A percentile compares a stretch with the other conserved stretches of the same genome.
Evolutionary conservation across 2,329 filamentous ascomycete genomes (phyloP).

Genomic region (Torrubiella hemipterigena): DNA sequence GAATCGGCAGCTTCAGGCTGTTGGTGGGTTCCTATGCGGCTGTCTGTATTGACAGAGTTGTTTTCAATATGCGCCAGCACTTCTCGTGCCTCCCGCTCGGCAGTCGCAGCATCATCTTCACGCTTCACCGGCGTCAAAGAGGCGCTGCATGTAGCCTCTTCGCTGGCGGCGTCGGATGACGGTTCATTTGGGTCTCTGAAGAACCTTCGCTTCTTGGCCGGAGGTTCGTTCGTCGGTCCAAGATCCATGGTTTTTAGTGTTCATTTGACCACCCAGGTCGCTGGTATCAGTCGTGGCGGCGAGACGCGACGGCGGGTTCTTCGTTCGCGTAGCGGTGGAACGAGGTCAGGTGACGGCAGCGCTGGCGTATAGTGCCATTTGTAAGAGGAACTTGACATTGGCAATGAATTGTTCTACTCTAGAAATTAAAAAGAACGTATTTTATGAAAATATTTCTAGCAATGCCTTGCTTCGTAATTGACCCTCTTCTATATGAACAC

Average conservation of each 20-base stretch:
- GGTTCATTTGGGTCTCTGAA: constrained; percentile 21
- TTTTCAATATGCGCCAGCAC: constrained; percentile 8
- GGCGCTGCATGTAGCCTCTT: too few relatives aligned
- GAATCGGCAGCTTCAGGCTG: background rate
- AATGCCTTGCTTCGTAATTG: too few relatives aligned
- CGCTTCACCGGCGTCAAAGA: too few relatives aligned
- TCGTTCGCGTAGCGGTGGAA: constrained; percentile 22
- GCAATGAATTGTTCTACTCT: background rate
- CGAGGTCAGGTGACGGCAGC: constrained; percentile 28
- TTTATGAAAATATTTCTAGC: too few relatives aligned
- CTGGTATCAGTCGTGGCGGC: constrained; percentile 7
- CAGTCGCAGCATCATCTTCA: constrained; percentile 10
- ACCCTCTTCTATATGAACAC: too few relatives aligned
- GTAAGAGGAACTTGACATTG: constrained; percentile 4
- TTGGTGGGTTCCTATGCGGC: background rate
- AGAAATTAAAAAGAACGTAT: too few relatives aligned
- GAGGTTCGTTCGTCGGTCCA: constrained; percentile 26
- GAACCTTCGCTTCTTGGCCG: constrained; percentile 30
- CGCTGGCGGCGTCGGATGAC: constrained; percentile 13
- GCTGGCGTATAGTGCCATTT: background rate
- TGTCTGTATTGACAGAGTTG: constrained; percentile 5
- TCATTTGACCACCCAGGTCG: constrained; percentile 8
- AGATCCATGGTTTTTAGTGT: constrained; percentile 22
- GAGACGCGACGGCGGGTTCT: constrained; percentile 24
- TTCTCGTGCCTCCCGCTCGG: constrained; percentile 9